Conservation (phyloP, 2,329 filamentous ascomycete species). For the Cercospora beticola region DNA sequence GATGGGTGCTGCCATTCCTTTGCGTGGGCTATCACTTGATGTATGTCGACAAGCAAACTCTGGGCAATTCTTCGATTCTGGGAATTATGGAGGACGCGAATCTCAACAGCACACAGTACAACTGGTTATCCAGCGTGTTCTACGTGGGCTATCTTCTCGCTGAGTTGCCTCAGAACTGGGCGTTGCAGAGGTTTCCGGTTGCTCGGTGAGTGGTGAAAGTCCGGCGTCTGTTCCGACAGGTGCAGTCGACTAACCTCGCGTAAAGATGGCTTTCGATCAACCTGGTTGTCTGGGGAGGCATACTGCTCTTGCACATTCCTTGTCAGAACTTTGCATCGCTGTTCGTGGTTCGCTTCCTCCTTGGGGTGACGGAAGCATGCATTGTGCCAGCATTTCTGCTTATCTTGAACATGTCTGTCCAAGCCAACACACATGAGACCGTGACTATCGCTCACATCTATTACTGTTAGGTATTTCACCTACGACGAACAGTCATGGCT, state of each 20-base stretch:
- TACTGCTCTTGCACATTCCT: conserved; percentile 35
- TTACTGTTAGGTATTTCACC: no score
- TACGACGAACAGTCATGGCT: no score
- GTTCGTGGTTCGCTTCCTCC: conserved; percentile 35
- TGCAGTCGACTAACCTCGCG: background rate
- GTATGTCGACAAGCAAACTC: conserved; percentile 26
- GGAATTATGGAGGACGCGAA: conserved; percentile 38
- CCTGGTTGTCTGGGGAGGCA: conserved; percentile 30
- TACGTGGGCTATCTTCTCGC: conserved; percentile 31
- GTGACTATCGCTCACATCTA: no score
- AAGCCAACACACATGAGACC: no score
- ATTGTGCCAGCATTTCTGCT: conserved; percentile 22
- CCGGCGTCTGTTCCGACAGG: no score
- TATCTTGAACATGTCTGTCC: conserved; percentile 14
- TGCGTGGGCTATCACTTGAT: conserved; percentile 25
- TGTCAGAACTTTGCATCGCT: conserved; percentile 24
- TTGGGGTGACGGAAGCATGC: conserved; percentile 32
- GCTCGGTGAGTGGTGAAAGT: background rate
- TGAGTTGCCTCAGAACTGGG: conserved; percentile 32
- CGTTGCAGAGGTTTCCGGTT: conserved; percentile 26
- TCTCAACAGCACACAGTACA: conserved; percentile 31
- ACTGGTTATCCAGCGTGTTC: conserved; percentile 30
- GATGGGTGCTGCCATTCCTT: conserved; percentile 24
- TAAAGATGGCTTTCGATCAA: conserved; percentile 22
- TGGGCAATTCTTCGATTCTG: conserved; percentile 34